phyloP scores from a whole-genome alignment of 495 filamentous ascomycete genomes.

The Chaetomium tenue region DNA sequence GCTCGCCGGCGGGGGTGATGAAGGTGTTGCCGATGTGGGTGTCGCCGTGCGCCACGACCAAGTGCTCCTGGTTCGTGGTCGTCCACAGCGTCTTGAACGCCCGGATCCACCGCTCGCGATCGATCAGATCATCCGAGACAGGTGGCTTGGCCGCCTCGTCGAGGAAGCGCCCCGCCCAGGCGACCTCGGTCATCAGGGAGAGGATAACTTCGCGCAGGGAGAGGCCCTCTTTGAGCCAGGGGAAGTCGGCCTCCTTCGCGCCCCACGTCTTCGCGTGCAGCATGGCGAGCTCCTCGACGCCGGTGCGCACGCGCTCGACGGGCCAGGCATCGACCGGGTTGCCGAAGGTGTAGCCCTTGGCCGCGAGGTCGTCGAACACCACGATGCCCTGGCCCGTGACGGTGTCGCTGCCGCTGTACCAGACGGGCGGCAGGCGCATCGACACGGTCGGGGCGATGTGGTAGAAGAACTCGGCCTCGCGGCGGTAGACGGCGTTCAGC shows the following conservation, averaged over 20 bases:
- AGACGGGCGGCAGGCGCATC: conserved; percentile 10
- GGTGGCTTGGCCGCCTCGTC: conserved; percentile 10
- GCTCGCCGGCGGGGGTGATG: conserved; percentile 7
- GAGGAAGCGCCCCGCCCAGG: conserved; percentile 6
- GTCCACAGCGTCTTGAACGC: conserved; percentile 10
- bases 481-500: conserved; percentile 12
- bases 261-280: conserved; percentile 9
- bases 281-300: conserved; percentile 10
- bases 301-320: conserved; percentile 8
- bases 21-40: conserved; percentile 12
- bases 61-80: conserved; percentile 5
- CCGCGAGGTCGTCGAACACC: conserved; percentile 7
- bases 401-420: conserved; percentile 6
- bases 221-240: conserved; percentile 13
- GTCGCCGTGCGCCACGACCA: conserved; percentile 8
- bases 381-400: conserved; percentile 12
- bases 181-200: background rate
- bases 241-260: conserved; percentile 8
- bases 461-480: conserved; percentile 14
- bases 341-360: background rate
- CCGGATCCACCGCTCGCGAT: background rate
- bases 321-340: conserved; percentile 7
- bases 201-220: conserved; percentile 8
- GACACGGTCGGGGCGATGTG: conserved; percentile 9
- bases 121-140: background rate